Evolutionary conservation across 2,329 filamentous ascomycete species (phyloP).

Genomic region (Colletotrichum scovillei): DNA sequence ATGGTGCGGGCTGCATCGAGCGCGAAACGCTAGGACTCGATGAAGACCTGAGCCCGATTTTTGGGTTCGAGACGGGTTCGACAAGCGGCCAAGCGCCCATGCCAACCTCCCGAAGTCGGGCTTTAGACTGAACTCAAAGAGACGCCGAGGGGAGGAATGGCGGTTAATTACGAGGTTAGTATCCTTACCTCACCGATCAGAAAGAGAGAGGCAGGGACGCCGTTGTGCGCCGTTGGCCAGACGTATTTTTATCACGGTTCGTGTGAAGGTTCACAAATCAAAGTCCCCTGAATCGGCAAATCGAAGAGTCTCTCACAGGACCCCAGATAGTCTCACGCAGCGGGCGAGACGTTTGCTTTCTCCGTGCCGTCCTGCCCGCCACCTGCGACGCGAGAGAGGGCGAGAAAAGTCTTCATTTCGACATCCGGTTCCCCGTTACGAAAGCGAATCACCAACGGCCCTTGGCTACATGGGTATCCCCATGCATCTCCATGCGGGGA

Average conservation of each 20-base stretch:
- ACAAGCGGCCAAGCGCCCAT: conserved; percentile 1
- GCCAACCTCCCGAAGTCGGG: conserved; percentile 1
- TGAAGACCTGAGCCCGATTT: background rate
- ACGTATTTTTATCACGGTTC: background rate
- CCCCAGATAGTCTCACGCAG: background rate
- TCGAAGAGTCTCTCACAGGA: background rate
- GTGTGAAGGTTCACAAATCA: background rate
- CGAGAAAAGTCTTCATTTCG: background rate
- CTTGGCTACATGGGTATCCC: conserved; percentile 19
- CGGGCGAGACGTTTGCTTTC: background rate
- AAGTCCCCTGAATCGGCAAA: background rate
- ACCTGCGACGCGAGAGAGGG: background rate
- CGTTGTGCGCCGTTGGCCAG: conserved; percentile 16
- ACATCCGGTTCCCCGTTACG: background rate
- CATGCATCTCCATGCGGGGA: conserved; percentile 24
- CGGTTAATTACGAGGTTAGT: background rate
- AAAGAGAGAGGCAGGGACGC: background rate
- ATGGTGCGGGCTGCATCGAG: conserved; percentile 1
- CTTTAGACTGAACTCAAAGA: conserved; percentile 8
- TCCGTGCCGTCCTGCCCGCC: no score
- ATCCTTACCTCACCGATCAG: no score
- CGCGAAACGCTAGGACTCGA: background rate
- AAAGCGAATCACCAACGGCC: background rate
- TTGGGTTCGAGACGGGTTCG: background rate
- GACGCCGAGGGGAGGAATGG: background rate